Percentiles rank a stretch among this genome's conserved stretches.
Evolutionary conservation across 208 protist genomes (phyloP).

Genomic region (Trypanosoma congolense): DNA sequence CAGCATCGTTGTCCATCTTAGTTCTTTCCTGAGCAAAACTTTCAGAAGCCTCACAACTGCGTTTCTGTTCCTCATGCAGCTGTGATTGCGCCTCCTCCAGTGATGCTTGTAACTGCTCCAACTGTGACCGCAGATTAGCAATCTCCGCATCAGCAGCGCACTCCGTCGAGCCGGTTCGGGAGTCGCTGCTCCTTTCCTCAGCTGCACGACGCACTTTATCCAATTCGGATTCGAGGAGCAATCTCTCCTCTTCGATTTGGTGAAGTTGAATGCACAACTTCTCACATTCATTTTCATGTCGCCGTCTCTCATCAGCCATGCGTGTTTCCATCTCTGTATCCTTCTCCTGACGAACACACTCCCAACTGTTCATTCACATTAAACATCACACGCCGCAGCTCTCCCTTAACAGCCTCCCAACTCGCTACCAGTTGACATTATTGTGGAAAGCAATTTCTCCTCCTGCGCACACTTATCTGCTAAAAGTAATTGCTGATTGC

Average conservation of each 20-base stretch:
- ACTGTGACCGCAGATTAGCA: constrained; percentile 1
- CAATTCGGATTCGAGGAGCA: background rate
- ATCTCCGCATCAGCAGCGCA: background rate
- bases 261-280: constrained; percentile 1
- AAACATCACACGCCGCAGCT: background rate
- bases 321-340: background rate
- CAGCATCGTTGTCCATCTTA: constrained; percentile 25
- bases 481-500: background rate
- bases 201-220: background rate
- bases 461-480: constrained; percentile 62
- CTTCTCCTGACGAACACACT: constrained; percentile 1
- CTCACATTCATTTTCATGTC: constrained; percentile 7
- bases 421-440: constrained; percentile 13
- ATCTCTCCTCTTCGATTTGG: constrained; percentile 3
- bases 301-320: background rate
- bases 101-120: constrained; percentile 18
- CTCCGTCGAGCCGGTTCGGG: background rate
- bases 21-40: constrained; percentile 14
- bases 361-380: constrained; percentile 1
- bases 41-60: constrained; percentile 6
- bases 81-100: constrained; percentile 19
- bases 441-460: constrained; percentile 34
- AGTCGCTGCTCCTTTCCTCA: background rate
- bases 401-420: constrained; percentile 11
- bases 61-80: constrained; percentile 12